Evolutionary conservation across 495 filamentous ascomycete species (phyloP).

Genomic region (Podospora pseudoanserina): DNA sequence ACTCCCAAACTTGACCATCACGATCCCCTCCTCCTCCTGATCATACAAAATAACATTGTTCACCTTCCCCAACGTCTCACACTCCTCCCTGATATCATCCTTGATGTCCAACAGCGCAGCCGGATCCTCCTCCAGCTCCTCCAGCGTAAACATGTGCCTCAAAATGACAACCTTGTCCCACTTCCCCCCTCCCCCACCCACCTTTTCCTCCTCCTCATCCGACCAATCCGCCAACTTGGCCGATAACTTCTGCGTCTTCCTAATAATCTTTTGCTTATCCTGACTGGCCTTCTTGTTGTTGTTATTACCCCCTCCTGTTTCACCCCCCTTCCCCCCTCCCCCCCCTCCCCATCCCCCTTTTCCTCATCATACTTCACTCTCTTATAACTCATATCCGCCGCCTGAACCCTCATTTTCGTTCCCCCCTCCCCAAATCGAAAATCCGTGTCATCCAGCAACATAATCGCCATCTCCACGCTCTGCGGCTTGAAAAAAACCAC

Average conservation of each 20-base stretch:
- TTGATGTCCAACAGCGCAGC: conserved; percentile 84
- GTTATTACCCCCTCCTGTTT: not conserved
- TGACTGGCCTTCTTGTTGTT: conserved; percentile 36
- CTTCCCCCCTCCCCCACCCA: conserved; percentile 49
- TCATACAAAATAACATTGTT: conserved; percentile 92
- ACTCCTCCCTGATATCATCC: conserved; percentile 88
- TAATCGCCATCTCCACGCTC: conserved; percentile 82
- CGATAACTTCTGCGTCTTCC: conserved; percentile 80
- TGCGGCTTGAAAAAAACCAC: conserved; percentile 93
- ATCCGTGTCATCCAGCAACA: conserved; percentile 85
- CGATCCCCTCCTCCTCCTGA: conserved; percentile 79
- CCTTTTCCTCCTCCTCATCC: conserved; percentile 60
- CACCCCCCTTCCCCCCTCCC: no score
- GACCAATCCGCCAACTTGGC: conserved; percentile 92
- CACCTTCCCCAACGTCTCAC: conserved; percentile 78
- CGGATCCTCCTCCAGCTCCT: conserved; percentile 82
- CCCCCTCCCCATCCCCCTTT: no score
- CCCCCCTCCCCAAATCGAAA: conserved; percentile 59
- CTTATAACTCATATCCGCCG: conserved; percentile 88
- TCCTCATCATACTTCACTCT: conserved; percentile 47
- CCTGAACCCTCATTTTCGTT: conserved; percentile 70
- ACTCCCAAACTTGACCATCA: conserved; percentile 73
- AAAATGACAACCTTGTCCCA: conserved; percentile 81
- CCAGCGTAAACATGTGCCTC: conserved; percentile 89
- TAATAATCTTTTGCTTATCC: conserved; percentile 81